Base-by-base conservation (phyloP, 129 eudicot genomes). In the Saussurea involucrata region DNA sequence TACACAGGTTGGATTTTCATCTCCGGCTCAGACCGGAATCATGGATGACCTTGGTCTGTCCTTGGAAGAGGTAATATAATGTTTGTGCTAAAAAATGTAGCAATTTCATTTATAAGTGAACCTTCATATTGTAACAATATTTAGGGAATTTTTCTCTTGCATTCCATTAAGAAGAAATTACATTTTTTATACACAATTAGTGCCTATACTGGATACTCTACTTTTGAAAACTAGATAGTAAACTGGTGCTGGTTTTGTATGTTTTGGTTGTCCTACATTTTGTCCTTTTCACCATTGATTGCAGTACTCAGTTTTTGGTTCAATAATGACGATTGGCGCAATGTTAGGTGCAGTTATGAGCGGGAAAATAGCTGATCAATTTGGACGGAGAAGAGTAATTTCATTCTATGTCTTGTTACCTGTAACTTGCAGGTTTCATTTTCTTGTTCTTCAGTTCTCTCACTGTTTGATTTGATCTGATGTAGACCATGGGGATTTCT, bases 261-360 rank as follows among this genome's bases (percentile, higher is more conserved):
- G 13, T 34, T 49, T 17, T 68, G 46, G 6, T 28, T 67, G 71
- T 63, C 17, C 44, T 72, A 18, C 18, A 66, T 15, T 63, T 69
- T 63, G 15, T 69, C 34, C 64, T 83, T 36, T 57, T 25, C 55
- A 76, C 9, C 27, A 8, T 73, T 70, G 57, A 24, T 80, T 85
- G 83, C 89, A 93, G 98, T 93, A 90, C 69, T 88, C 98, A 24
- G 79, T 93, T 72, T 93, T 93, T 78, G 98, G 98, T 61, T 93
- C 98, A 44, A 83, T 93, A 78, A 74, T 90, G 81, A 90, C 98
- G 2, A 85, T 93, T 74, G 98, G 98, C 84, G 98, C 97, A 70
- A 85, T 88, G 95, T 4, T 90, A 58, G 98, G 95, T 75, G 96
- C 97, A 31, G 72, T 88, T 37, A 72, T 86, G 85, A 87, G 98